These are phyloP conservation scores for Globisporangium recalcitrans DNA, from an alignment of 352 stramenopile species.

Conservation along the genomic window DNA sequence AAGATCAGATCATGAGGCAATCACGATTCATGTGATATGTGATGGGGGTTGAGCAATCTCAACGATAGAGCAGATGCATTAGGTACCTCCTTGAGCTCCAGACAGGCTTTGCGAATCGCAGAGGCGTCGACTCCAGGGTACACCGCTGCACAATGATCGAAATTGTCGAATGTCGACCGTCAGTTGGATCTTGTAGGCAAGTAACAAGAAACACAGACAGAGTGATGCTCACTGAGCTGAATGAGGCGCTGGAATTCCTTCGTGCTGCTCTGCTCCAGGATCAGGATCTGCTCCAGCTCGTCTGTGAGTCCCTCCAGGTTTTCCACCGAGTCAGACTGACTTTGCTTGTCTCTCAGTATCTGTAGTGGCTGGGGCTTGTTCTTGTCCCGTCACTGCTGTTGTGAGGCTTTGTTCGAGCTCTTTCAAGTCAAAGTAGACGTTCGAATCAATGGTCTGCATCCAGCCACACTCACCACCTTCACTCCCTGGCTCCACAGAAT, in stretches of 20 bases:
- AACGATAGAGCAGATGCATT: not conserved
- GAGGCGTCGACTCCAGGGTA: constrained; percentile 12
- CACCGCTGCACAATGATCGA: not conserved
- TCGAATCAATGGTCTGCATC: constrained; percentile 16
- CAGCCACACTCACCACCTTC: not conserved
- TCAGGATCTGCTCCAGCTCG: constrained; percentile 8
- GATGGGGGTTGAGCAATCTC: not conserved
- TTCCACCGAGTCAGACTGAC: not conserved
- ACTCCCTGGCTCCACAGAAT: not conserved
- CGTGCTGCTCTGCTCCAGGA: constrained; percentile 10
- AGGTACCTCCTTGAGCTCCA: constrained; percentile 13
- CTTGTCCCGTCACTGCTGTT: not conserved
- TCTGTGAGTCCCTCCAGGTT: not conserved
- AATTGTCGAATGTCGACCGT: not conserved
- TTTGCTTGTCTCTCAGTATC: not conserved
- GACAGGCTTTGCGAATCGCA: not conserved
- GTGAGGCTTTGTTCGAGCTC: constrained; percentile 32
- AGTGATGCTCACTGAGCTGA: constrained; percentile 11
- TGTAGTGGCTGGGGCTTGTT: constrained; percentile 9
- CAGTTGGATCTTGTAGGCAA: not conserved
- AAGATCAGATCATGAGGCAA: not conserved
- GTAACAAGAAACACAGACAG: not conserved
- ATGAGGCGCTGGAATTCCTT: constrained; percentile 13
- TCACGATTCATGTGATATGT: no score
- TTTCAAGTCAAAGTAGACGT: constrained; percentile 33